Evolutionary conservation across 2,329 filamentous ascomycete species (phyloP), one percentile per base, ranked within the genome.

Genomic region (Diaporthe vexans): DNA sequence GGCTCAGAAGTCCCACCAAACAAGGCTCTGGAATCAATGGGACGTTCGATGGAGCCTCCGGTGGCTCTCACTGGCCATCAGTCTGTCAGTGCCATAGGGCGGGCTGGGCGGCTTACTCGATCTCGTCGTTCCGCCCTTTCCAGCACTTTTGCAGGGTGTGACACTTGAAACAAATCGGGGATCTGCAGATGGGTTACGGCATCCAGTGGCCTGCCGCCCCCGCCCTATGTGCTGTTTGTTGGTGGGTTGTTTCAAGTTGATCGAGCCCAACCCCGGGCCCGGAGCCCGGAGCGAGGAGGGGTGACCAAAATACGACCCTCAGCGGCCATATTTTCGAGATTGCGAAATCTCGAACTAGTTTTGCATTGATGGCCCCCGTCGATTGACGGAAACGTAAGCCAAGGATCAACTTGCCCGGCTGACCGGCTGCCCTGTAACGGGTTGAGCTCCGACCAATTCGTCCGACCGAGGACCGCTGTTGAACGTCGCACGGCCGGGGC

Each of bases 171-270:
- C 70, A 52, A 52, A 8, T 63, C 57, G 70, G 57, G 51, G 70
- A 72, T 72, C 70, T 72, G 70, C 70, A 72, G 57, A 29, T 40
- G 70, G 70, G 70, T 59, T 71, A 43, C 70, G 59, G 33, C 69
- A 63, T 33, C 57, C 57, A 63, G 46, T 54, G 69, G 24, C 21
- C 57, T 43, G 46, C 57, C 26, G 24, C 21, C 57, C 56, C 26
- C 69, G 26, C 51, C 57, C 40, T 59, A 21, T 26, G 43, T 52
- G 33, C 24, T 54, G 43, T 63, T 52, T 56, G 70, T 54, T 63
- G 57, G 48, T 72, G 33, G 57, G 70, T 54, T 72, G 70, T 72
- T 72, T 72, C 57, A 63, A 63, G 57, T 72, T 54, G 46, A 54
- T 54, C 70, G 8, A 54, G 51, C 43, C 57, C 69, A 63, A 40